Evolutionary conservation across 768 basidiomycete species (phyloP).

Genomic region (Rhodotorula toruloides): DNA sequence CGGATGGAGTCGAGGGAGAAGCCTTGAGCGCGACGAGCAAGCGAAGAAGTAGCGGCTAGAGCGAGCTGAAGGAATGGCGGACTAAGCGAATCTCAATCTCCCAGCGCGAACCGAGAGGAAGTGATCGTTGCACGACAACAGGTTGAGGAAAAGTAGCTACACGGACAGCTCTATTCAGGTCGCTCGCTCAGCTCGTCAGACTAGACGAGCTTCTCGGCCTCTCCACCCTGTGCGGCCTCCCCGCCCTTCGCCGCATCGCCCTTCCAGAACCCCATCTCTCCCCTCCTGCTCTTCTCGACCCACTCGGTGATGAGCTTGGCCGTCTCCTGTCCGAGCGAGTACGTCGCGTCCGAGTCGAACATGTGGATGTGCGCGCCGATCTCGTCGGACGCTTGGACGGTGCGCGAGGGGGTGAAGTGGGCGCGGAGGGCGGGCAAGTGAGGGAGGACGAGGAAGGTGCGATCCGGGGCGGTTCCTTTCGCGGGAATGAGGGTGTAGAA

Average conservation of each 20-base stretch:
- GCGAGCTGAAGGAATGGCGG: neutral
- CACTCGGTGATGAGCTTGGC: conserved; percentile 19
- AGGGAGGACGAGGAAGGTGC: conserved; percentile 35
- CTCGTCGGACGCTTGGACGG: conserved; percentile 24
- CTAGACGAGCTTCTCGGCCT: neutral
- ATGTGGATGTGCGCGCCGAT: conserved; percentile 33
- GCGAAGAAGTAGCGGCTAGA: neutral
- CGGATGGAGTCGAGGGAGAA: neutral
- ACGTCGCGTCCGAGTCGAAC: conserved; percentile 35
- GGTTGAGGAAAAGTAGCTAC: neutral
- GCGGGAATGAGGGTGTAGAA: conserved; percentile 36
- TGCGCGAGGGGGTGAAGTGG: conserved; percentile 24
- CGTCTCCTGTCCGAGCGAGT: conserved; percentile 22
- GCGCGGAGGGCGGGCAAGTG: neutral
- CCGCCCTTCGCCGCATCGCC: neutral
- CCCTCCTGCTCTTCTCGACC: conserved; percentile 18
- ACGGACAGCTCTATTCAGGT: neutral
- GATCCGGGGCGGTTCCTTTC: neutral
- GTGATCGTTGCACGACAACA: too few species aligned
- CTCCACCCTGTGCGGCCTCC: neutral
- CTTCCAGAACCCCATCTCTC: conserved; percentile 23
- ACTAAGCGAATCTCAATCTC: too few species aligned
- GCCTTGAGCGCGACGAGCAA: neutral
- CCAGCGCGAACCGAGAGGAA: too few species aligned
- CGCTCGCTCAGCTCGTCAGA: neutral